phyloP scores from a whole-genome alignment of 345 rosid species.

The Boechera retrofracta region DNA sequence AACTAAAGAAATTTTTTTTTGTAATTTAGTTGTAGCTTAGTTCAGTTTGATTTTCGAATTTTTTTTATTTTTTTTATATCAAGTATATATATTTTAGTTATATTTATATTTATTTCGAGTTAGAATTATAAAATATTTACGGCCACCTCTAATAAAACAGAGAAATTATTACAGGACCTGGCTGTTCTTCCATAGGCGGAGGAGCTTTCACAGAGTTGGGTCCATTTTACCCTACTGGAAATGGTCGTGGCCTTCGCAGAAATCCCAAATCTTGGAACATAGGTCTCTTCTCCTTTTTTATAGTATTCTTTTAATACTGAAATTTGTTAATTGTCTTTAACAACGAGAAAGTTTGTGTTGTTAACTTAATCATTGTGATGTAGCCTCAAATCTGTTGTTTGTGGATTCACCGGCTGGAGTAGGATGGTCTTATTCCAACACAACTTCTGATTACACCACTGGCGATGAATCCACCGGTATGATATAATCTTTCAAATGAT shows the following conservation, averaged over 20 bases:
- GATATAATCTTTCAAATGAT: constrained; percentile 6
- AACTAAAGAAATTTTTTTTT: no score
- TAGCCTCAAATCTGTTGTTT: constrained; percentile 89
- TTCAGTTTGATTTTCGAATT: no score
- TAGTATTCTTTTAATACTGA: not conserved
- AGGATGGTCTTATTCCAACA: constrained; percentile 96
- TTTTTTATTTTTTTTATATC: no score
- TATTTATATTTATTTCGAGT: no score
- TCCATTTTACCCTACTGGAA: constrained; percentile 82
- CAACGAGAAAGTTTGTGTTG: not conserved
- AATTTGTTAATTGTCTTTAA: not conserved
- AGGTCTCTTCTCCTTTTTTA: constrained; percentile 51
- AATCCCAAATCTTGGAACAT: constrained; percentile 91
- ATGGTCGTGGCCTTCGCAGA: constrained; percentile 80
- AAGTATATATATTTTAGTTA: no score
- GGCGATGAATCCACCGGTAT: constrained; percentile 81
- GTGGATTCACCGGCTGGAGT: constrained; percentile 98
- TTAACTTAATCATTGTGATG: constrained; percentile 14
- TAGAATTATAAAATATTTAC: no score
- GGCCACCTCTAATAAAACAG: no score
- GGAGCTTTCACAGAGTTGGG: constrained; percentile 97
- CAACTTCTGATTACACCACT: constrained; percentile 66
- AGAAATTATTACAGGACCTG: constrained; percentile 63
- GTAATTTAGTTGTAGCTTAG: no score
- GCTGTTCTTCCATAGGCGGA: constrained; percentile 95